Conservation (phyloP, 1,284 basidiomycete genomes). For the Fistulina hepatica region DNA sequence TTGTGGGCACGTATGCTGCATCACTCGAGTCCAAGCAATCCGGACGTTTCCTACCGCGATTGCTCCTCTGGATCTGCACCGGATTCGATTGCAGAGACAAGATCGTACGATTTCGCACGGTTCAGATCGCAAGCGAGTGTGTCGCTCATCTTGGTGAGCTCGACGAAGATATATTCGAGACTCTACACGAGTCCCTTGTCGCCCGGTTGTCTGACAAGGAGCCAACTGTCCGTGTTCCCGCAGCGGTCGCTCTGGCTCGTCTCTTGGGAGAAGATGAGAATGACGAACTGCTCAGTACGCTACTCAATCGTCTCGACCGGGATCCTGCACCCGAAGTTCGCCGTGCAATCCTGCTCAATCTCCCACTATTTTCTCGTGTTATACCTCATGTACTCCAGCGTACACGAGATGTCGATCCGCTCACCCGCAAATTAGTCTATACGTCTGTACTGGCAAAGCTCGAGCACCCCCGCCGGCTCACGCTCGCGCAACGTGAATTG, state of each 20-base stretch:
- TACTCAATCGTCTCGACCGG: constrained; percentile 64
- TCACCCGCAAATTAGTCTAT: constrained; percentile 78
- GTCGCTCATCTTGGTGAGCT: constrained; percentile 72
- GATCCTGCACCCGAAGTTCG: constrained; percentile 86
- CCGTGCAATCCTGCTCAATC: constrained; percentile 73
- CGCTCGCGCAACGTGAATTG: constrained; percentile 64
- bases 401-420: constrained; percentile 77
- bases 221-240: constrained; percentile 70
- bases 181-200: constrained; percentile 60
- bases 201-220: constrained; percentile 83
- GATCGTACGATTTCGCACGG: constrained; percentile 71
- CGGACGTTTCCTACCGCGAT: constrained; percentile 53
- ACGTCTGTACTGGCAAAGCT: constrained; percentile 72
- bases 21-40: neutral
- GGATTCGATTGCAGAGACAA: constrained; percentile 90
- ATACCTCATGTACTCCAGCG: constrained; percentile 68
- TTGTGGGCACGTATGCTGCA: constrained; percentile 43
- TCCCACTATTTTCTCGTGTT: constrained; percentile 53
- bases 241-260: constrained; percentile 78
- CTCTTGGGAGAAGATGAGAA: constrained; percentile 71
- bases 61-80: constrained; percentile 68
- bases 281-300: constrained; percentile 52
- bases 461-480: constrained; percentile 54
- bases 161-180: constrained; percentile 72
- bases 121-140: constrained; percentile 69